phyloP scores from a whole-genome alignment of 177 flowering plant genomes.

The Tripterygium wilfordii region DNA sequence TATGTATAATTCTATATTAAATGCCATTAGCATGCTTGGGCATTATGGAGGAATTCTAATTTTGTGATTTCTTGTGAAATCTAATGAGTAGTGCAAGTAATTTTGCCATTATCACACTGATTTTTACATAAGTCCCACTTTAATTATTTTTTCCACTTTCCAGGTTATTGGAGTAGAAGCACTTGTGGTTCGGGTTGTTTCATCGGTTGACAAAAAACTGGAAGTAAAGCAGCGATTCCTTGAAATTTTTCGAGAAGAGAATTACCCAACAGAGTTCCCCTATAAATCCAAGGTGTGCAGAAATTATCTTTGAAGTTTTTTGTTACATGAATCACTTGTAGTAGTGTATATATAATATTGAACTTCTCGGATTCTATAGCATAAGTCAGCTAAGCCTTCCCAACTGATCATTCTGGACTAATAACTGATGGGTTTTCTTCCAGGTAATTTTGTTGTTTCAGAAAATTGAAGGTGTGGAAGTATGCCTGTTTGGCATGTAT shows the following conservation, averaged over 20 bases:
- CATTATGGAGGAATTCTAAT: too few species aligned
- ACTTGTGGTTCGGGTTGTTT: slow-evolving; percentile 92
- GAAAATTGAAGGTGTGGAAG: slow-evolving; percentile 99
- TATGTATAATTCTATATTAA: too few species aligned
- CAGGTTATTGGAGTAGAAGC: slow-evolving; percentile 91
- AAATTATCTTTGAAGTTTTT: too few species aligned
- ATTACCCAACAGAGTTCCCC: slow-evolving; percentile 82
- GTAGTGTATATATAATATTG: too few species aligned
- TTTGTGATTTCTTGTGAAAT: too few species aligned
- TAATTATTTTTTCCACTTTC: slow-evolving; percentile 4
- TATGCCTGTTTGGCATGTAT: slow-evolving; percentile 99
- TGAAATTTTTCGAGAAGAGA: slow-evolving; percentile 90
- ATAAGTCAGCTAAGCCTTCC: too few species aligned
- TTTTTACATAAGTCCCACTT: too few species aligned
- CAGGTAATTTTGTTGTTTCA: slow-evolving; percentile 93
- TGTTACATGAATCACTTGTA: too few species aligned
- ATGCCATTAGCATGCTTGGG: too few species aligned
- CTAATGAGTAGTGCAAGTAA: too few species aligned
- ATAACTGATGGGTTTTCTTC: slow-evolving; percentile 9
- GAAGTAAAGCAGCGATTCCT: slow-evolving; percentile 92
- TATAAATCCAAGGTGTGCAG: slow-evolving; percentile 86
- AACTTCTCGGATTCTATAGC: too few species aligned
- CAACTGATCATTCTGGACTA: background rate
- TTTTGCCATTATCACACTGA: too few species aligned
- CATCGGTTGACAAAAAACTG: slow-evolving; percentile 96